These are phyloP conservation scores for Umbelopsis sp. DNA, from an alignment of 192 early-diverging fungal species.

Conservation along the genomic window DNA sequence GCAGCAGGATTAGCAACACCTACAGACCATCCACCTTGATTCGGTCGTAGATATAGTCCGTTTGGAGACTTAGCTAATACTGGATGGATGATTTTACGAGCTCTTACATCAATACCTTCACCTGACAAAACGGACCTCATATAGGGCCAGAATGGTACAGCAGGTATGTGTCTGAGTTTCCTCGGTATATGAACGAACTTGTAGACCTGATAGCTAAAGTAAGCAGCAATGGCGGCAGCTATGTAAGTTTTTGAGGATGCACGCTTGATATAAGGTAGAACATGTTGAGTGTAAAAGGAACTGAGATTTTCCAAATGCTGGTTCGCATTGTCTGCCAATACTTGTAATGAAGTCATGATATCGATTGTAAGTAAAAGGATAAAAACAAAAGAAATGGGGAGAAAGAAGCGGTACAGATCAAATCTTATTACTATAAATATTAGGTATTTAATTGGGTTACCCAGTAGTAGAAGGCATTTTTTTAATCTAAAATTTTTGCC, in stretches of 20 bases:
- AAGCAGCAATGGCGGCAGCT: background rate
- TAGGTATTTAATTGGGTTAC: too few species aligned
- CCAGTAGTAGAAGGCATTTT: too few species aligned
- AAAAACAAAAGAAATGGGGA: too few species aligned
- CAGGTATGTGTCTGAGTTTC: background rate
- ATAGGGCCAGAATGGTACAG: background rate
- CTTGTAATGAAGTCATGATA: background rate
- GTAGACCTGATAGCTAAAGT: background rate
- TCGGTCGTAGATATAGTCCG: background rate
- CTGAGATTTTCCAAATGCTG: background rate
- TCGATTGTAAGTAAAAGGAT: too few species aligned
- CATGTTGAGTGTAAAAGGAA: background rate
- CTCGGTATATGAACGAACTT: background rate
- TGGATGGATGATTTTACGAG: background rate
- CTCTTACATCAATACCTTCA: background rate
- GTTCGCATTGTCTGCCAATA: background rate
- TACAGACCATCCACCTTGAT: background rate
- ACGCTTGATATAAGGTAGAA: background rate
- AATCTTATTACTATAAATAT: too few species aligned
- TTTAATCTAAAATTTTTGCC: too few species aligned
- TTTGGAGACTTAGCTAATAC: background rate
- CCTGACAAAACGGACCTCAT: background rate
- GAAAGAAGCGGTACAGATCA: too few species aligned
- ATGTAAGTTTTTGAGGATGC: background rate
- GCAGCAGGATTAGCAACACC: background rate